Evolutionary conservation across 495 filamentous ascomycete species (phyloP).

Genomic region (Neurospora tetraspora): DNA sequence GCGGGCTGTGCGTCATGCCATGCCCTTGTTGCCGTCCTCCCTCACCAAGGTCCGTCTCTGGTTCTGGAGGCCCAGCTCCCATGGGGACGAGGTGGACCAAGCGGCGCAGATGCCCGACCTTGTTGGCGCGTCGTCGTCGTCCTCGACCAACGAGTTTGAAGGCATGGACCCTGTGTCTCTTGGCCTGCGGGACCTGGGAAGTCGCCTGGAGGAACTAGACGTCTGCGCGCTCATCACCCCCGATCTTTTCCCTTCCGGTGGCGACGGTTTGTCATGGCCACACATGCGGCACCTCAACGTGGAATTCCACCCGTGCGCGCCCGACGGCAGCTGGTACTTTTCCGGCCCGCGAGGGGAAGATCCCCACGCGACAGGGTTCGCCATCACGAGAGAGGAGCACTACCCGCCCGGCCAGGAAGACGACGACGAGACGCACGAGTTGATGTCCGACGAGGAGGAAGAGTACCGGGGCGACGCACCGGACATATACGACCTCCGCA

Average conservation of each 20-base stretch:
- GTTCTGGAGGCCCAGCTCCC: constrained; percentile 14
- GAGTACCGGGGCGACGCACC: background rate
- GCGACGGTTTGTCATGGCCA: constrained; percentile 7
- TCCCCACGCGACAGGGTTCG: constrained; percentile 15
- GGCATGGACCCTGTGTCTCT: constrained; percentile 16
- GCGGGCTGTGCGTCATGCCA: constrained; percentile 5
- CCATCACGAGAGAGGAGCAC: constrained; percentile 21
- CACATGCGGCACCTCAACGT: constrained; percentile 20
- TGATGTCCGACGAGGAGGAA: constrained; percentile 16
- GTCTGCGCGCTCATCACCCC: constrained; percentile 21
- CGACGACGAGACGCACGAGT: constrained; percentile 13
- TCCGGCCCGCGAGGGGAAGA: constrained; percentile 19
- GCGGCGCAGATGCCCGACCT: constrained; percentile 14
- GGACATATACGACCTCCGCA: constrained; percentile 3
- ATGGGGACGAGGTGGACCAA: constrained; percentile 11
- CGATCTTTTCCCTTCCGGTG: constrained; percentile 22
- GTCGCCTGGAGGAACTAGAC: constrained; percentile 12
- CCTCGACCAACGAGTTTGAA: background rate
- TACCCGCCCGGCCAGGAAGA: constrained; percentile 19
- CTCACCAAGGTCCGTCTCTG: constrained; percentile 12
- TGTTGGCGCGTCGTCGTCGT: constrained; percentile 1
- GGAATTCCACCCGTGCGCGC: constrained; percentile 23
- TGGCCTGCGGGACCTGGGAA: constrained; percentile 12
- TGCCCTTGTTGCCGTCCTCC: constrained; percentile 7
- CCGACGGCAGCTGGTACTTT: constrained; percentile 23